A percentile compares a stretch with the other conserved stretches of the same genome.
Evolutionary conservation across 306 rosid species (phyloP).

Genomic region (Prosopis cineraria): DNA sequence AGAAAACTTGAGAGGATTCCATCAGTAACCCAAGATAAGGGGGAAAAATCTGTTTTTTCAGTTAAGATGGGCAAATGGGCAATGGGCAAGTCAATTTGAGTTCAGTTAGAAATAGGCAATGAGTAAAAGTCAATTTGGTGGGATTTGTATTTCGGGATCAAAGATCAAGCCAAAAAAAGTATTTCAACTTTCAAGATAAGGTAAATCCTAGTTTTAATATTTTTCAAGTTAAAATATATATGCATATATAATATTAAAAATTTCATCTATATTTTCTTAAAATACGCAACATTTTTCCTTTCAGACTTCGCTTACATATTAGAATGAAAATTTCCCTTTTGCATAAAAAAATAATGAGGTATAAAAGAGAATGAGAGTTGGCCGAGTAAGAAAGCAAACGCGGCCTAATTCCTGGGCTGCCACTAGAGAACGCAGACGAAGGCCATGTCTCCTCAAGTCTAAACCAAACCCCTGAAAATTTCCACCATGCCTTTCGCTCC

Average conservation of each 20-base stretch:
- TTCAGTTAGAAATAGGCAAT: background rate
- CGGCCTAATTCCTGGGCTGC: background rate
- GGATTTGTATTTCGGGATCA: too few species aligned
- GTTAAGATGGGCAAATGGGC: too few species aligned
- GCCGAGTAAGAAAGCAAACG: background rate
- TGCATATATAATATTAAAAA: background rate
- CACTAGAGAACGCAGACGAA: background rate
- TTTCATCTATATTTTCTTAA: background rate
- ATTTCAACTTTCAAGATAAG: too few species aligned
- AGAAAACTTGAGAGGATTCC: too few species aligned
- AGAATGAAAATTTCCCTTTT: background rate
- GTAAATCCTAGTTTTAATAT: too few species aligned
- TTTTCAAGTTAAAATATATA: too few species aligned
- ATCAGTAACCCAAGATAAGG: too few species aligned
- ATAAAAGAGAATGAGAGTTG: background rate
- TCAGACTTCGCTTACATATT: background rate
- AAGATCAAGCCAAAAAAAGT: too few species aligned
- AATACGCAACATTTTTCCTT: background rate
- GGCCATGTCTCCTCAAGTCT: conserved; percentile 14
- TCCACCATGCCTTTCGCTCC: background rate
- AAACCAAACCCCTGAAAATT: conserved; percentile 26
- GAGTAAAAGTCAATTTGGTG: background rate
- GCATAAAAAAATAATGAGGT: background rate
- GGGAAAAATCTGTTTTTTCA: too few species aligned
- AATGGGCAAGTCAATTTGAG: too few species aligned